phyloP scores from a whole-genome alignment of 1,284 basidiomycete genomes.

The Coniophora puteana region DNA sequence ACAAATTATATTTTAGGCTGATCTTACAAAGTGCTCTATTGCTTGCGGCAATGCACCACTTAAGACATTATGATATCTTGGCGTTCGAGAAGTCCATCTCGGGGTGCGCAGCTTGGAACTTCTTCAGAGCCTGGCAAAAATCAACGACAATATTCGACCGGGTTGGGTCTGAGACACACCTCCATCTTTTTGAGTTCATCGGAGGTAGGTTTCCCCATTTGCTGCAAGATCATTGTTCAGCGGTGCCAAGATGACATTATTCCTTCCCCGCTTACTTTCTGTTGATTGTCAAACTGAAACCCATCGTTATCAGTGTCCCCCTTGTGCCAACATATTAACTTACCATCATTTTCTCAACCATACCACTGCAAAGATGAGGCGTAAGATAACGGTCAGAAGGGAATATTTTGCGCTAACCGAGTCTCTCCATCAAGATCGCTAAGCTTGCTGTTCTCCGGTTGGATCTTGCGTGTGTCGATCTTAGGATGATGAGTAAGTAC shows the following conservation, averaged over 20 bases:
- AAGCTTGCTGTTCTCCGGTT: constrained; percentile 93
- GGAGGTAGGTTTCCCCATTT: constrained; percentile 93
- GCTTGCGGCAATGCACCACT: too few relatives aligned
- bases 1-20: too few relatives aligned
- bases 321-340: too few relatives aligned
- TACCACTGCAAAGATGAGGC: constrained; percentile 55
- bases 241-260: too few relatives aligned
- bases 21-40: too few relatives aligned
- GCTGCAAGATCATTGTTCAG: constrained; percentile 41
- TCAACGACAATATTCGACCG: constrained; percentile 5
- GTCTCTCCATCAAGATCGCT: constrained; percentile 95
- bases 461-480: constrained; percentile 96
- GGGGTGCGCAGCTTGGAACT: constrained; percentile 87
- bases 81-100: constrained; percentile 96
- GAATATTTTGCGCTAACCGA: constrained; percentile 42
- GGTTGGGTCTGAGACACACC: constrained; percentile 37
- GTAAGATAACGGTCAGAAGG: neutral
- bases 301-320: too few relatives aligned
- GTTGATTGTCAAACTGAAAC: constrained; percentile 91
- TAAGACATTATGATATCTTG: constrained; percentile 77
- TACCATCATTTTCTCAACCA: constrained; percentile 99
- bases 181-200: constrained; percentile 90
- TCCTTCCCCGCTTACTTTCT: constrained; percentile 66
- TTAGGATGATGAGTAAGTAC: constrained; percentile 94
- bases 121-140: constrained; percentile 70